Conservation (phyloP, 768 basidiomycete genomes). For the Suillus brevipes region DNA sequence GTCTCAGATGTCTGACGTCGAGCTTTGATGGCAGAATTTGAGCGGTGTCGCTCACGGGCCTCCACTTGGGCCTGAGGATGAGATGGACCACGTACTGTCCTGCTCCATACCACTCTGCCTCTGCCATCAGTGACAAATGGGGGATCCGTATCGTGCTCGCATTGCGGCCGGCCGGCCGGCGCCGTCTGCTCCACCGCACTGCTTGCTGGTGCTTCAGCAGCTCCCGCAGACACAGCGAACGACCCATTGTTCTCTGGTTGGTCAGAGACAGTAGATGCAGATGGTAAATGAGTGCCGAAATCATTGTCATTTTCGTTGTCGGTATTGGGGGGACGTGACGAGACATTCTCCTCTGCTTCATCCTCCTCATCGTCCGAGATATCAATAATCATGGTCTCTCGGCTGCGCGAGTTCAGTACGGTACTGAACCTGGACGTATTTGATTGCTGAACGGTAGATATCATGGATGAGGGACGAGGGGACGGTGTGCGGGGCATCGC, state of each 20-base stretch:
- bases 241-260: constrained; percentile 8
- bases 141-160: constrained; percentile 41
- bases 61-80: constrained; percentile 22
- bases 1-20: constrained; percentile 18
- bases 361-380: constrained; percentile 30
- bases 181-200: constrained; percentile 3
- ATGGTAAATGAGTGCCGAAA: neutral
- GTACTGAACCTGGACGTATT: constrained; percentile 29
- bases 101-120: constrained; percentile 55
- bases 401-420: constrained; percentile 20
- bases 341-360: constrained; percentile 11
- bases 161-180: constrained; percentile 17
- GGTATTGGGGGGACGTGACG: neutral
- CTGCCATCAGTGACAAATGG: constrained; percentile 67
- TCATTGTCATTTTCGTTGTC: constrained; percentile 2
- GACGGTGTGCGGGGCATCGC: constrained; percentile 6
- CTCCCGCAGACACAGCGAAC: neutral
- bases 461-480: constrained; percentile 2
- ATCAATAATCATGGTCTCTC: constrained; percentile 32
- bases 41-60: constrained; percentile 22
- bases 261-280: constrained; percentile 1
- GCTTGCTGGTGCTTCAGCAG: neutral
- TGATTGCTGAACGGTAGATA: constrained; percentile 8
- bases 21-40: constrained; percentile 18
- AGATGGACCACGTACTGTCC: constrained; percentile 21